Evolutionary conservation across 805 yeast genomes (phyloP).

Genomic region (Cyberlindnera euphorbiiphila): DNA sequence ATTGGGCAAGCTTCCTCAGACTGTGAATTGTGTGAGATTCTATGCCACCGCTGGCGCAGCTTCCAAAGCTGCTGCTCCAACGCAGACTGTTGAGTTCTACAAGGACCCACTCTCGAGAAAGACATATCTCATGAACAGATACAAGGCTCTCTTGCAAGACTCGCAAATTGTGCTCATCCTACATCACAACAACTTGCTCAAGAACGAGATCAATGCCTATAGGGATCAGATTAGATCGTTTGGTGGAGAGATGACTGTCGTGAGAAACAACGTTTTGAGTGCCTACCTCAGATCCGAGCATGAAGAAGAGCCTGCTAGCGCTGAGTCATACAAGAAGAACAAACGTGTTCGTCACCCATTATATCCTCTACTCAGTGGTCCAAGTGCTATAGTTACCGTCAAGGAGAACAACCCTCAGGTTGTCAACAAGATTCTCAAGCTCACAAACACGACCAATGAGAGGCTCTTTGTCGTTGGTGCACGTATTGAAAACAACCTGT

Average conservation of each 20-base stretch:
- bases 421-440: conserved; percentile 58
- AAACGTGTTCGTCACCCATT: conserved; percentile 60
- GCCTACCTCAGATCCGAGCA: conserved; percentile 71
- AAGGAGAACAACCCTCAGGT: conserved; percentile 65
- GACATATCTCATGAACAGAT: conserved; percentile 79
- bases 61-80: conserved; percentile 1
- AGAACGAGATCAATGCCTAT: conserved; percentile 60
- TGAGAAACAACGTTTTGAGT: conserved; percentile 66
- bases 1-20: conserved; percentile 4
- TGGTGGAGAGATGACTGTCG: conserved; percentile 68
- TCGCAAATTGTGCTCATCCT: conserved; percentile 71
- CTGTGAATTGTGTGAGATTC: conserved; percentile 14
- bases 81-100: conserved; percentile 35
- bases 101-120: conserved; percentile 74
- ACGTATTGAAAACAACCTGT: conserved; percentile 58
- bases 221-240: conserved; percentile 56
- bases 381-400: conserved; percentile 75
- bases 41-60: conserved; percentile 16
- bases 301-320: conserved; percentile 70
- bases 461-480: conserved; percentile 84
- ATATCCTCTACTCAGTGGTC: conserved; percentile 69
- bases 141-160: conserved; percentile 63
- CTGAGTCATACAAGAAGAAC: conserved; percentile 42
- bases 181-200: conserved; percentile 80
- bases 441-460: conserved; percentile 62